These are phyloP conservation scores for Cryptococcus sp. DNA, from an alignment of 1,284 basidiomycete genomes.

Conservation along the genomic window DNA sequence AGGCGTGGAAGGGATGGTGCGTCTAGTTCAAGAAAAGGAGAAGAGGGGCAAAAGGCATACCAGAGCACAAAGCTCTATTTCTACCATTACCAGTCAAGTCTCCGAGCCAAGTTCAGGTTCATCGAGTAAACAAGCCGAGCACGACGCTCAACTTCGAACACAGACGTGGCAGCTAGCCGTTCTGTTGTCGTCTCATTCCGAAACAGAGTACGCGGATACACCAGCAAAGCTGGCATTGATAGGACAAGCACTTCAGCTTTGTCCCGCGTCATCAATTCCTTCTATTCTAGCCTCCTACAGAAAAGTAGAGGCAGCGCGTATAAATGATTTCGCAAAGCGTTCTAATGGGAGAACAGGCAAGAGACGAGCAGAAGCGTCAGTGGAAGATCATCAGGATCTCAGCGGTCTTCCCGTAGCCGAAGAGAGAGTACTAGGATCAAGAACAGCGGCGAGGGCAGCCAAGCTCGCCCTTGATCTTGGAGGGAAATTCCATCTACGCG, in stretches of 20 bases:
- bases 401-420: slow-evolving; percentile 1
- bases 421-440: slow-evolving; percentile 45
- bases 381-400: too few species aligned
- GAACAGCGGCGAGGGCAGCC: slow-evolving; percentile 48
- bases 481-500: slow-evolving; percentile 20
- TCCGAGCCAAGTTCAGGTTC: neutral
- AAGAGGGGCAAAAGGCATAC: neutral
- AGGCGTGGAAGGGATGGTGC: slow-evolving; percentile 70
- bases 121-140: neutral
- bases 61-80: neutral
- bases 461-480: slow-evolving; percentile 39
- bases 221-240: slow-evolving; percentile 69
- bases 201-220: slow-evolving; percentile 69
- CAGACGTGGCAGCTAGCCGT: slow-evolving; percentile 55
- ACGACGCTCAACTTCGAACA: slow-evolving; percentile 48
- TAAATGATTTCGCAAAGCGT: neutral
- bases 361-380: too few species aligned
- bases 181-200: slow-evolving; percentile 63
- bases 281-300: slow-evolving; percentile 74
- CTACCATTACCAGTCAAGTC: neutral
- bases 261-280: slow-evolving; percentile 73
- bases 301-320: slow-evolving; percentile 45
- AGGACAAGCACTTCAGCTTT: slow-evolving; percentile 82
- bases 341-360: too few species aligned
- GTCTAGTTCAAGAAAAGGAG: slow-evolving; percentile 54